phyloP scores from a whole-genome alignment of 1,284 basidiomycete species.

The Mycosarcoma maydis region DNA sequence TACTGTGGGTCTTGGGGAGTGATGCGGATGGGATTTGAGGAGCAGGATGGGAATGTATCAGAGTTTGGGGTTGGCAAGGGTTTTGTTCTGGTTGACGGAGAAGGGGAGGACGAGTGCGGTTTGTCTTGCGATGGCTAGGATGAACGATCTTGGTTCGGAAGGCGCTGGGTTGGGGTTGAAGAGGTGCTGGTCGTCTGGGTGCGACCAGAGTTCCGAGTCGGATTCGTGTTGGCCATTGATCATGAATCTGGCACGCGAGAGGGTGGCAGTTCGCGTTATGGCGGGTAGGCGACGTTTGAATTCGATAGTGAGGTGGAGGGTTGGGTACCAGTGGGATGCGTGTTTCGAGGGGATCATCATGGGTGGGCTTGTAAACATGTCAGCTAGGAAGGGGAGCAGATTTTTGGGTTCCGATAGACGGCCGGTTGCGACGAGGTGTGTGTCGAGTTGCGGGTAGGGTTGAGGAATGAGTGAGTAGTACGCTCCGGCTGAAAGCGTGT shows the following conservation, averaged over 20 bases:
- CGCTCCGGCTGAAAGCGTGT: constrained; percentile 10
- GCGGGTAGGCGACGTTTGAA: constrained; percentile 35
- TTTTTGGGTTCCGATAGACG: constrained; percentile 4
- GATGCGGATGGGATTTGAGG: too few species aligned
- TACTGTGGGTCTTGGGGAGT: too few species aligned
- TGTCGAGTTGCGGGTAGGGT: not conserved
- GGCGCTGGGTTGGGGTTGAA: constrained; percentile 1
- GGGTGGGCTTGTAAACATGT: constrained; percentile 38
- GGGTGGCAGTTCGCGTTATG: constrained; percentile 14
- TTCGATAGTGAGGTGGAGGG: constrained; percentile 45
- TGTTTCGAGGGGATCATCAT: constrained; percentile 31
- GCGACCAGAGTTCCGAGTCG: constrained; percentile 41
- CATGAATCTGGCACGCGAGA: constrained; percentile 26
- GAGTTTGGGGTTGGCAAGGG: not conserved
- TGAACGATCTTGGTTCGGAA: constrained; percentile 2
- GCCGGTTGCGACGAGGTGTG: not conserved
- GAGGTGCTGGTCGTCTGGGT: constrained; percentile 28
- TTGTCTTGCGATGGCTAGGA: constrained; percentile 40
- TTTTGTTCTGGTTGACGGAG: constrained; percentile 34
- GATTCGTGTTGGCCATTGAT: constrained; percentile 47
- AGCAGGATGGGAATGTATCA: too few species aligned
- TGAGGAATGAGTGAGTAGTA: constrained; percentile 21
- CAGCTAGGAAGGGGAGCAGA: constrained; percentile 41
- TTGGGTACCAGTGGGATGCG: constrained; percentile 43
- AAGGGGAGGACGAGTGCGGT: constrained; percentile 37